phyloP scores from a whole-genome alignment of 2,329 filamentous ascomycete genomes.

The Diaporthe humulicola region DNA sequence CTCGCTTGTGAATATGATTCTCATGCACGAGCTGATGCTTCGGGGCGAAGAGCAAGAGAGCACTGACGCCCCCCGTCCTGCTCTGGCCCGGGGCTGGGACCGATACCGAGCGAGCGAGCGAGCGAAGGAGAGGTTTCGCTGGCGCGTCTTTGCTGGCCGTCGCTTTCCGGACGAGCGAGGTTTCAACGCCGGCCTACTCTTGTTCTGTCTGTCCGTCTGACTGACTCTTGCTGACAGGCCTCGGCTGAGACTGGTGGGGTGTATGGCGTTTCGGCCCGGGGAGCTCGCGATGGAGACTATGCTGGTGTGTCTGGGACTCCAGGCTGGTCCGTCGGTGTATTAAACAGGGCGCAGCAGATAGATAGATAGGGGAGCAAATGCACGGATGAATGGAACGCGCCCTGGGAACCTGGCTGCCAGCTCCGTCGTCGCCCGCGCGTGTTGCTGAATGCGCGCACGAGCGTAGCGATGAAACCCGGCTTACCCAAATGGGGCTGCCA shows the following conservation, averaged over 20 bases:
- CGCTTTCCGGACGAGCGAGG: conserved; percentile 14
- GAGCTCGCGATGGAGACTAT: background rate
- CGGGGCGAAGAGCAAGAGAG: background rate
- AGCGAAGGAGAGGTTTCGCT: background rate
- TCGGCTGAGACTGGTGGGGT: background rate
- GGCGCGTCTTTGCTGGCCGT: background rate
- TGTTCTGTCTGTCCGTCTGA: background rate
- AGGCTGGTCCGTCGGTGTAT: background rate
- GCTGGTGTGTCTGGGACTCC: conserved; percentile 5
- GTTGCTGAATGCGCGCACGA: background rate
- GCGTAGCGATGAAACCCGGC: conserved; percentile 19
- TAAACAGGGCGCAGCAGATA: background rate
- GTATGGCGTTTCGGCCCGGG: conserved; percentile 15
- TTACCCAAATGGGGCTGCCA: conserved; percentile 21
- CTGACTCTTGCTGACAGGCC: conserved; percentile 1
- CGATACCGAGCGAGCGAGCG: conserved; percentile 27
- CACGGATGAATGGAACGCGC: conserved; percentile 14
- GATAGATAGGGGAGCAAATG: conserved; percentile 3
- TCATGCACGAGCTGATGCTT: conserved; percentile 16
- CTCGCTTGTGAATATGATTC: conserved; percentile 20
- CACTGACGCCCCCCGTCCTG: conserved; percentile 4
- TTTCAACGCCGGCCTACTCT: background rate
- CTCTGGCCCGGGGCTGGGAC: conserved; percentile 6
- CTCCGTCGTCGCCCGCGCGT: conserved; percentile 20
- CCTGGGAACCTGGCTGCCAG: background rate